These are phyloP conservation scores for Ophiostoma novo-ulmi DNA, from an alignment of 2,329 filamentous ascomycete genomes.

Conservation along the genomic window DNA sequence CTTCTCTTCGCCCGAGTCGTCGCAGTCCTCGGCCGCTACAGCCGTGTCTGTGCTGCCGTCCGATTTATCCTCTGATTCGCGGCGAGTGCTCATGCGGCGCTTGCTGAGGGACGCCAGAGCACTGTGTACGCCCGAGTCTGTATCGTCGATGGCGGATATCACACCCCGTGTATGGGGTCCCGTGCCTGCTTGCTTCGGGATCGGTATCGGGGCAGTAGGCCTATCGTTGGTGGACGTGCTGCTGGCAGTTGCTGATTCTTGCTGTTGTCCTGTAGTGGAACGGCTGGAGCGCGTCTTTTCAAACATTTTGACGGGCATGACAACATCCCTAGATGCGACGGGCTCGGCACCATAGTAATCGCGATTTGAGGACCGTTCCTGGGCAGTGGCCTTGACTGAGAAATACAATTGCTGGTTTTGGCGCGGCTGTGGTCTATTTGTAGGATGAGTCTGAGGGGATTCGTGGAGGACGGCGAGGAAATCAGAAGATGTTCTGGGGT, in stretches of 20 bases:
- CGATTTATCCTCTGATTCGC: conserved; percentile 36
- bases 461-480: conserved; percentile 26
- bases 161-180: neutral
- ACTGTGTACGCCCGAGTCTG: neutral
- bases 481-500: conserved; percentile 19
- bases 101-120: conserved; percentile 8
- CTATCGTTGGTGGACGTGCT: conserved; percentile 5
- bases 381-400: conserved; percentile 20
- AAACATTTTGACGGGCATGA: conserved; percentile 6
- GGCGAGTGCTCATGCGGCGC: conserved; percentile 30
- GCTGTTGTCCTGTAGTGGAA: neutral
- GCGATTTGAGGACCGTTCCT: conserved; percentile 15
- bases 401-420: conserved; percentile 23
- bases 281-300: conserved; percentile 13
- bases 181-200: conserved; percentile 1
- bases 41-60: conserved; percentile 35
- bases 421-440: conserved; percentile 4
- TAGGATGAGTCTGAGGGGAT: conserved; percentile 10
- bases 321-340: neutral
- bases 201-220: conserved; percentile 14
- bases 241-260: neutral
- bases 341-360: conserved; percentile 16
- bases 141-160: neutral
- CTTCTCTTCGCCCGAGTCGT: conserved; percentile 72
- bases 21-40: conserved; percentile 44